Evolutionary conservation across 805 yeast species (phyloP), one percentile per base, ranked within the genome.

Genomic region (Saturnispora mendoncae): DNA sequence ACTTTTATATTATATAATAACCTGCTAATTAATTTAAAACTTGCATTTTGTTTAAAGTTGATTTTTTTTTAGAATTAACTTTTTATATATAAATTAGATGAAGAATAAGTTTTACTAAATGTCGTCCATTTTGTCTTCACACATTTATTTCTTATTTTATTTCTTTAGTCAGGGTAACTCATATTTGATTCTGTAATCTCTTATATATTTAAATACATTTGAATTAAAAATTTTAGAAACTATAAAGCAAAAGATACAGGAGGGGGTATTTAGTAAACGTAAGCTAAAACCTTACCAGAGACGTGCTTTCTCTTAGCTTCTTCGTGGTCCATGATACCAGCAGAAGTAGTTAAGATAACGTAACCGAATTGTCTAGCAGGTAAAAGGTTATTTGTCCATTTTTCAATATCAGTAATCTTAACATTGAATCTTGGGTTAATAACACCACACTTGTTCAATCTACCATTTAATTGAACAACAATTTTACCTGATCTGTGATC

Each of bases 221-320:
- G 12, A 21, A 30, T 13, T 8, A 18, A 23, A 29, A 29, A 24
- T 31, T 38, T 29, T 21, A 12, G 36, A 27, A 27, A 40, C 27
- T 30, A 38, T 38, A 38, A 20, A 38, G 28, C 27, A 30, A 34
- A 29, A 30, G 24, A 6, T 13, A 32, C 3, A 17, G 10, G 18
- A 36, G n/a, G 7, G 34, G 35, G 35, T 38, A 34, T 39, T 48
- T 84, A 88, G 84, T 88, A 88, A 56, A 88, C 96, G 78, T 85
- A 88, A 68, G 97, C 97, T 67, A 88, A 83, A 72, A 88, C 84
- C 81, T 88, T 88, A 72, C 97, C 97, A 60, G 96, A 86, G 61
- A 88, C 97, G 77, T 88, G 97, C 84, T 88, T 90, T 81, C 97
- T 84, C 82, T 95, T 85, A 65, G 97, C 97, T 78, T 88, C 97